Evolutionary conservation across 805 yeast species (phyloP).

Genomic region (Jamesozyma spencerorum): DNA sequence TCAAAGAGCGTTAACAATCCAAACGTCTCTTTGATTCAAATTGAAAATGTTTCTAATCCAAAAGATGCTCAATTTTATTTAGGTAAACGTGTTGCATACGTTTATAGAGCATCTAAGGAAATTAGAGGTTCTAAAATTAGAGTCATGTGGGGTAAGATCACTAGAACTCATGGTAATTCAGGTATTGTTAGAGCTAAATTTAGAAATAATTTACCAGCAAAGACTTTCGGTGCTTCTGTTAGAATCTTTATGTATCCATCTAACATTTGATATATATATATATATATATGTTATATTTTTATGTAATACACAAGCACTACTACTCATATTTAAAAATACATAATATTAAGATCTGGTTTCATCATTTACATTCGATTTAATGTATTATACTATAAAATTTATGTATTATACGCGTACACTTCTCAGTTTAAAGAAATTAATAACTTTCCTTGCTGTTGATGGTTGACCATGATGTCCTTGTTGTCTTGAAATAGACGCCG

Average conservation of each 20-base stretch:
- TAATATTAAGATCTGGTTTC: too few species aligned
- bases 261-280: slow-evolving; percentile 66
- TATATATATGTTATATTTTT: background rate
- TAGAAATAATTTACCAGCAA: slow-evolving; percentile 97
- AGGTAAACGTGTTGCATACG: slow-evolving; percentile 98
- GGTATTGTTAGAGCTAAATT: slow-evolving; percentile 98
- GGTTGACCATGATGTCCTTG: slow-evolving; percentile 2
- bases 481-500: slow-evolving; percentile 1
- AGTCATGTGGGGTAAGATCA: slow-evolving; percentile 98
- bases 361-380: too few species aligned
- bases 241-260: slow-evolving; percentile 99
- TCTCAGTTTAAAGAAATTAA: slow-evolving; percentile 70
- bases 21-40: slow-evolving; percentile 88
- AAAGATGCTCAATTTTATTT: slow-evolving; percentile 97
- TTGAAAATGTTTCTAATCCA: slow-evolving; percentile 86
- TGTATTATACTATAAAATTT: too few species aligned
- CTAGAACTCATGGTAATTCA: slow-evolving; percentile 97
- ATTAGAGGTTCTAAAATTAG: slow-evolving; percentile 97
- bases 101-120: slow-evolving; percentile 96
- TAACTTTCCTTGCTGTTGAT: slow-evolving; percentile 69
- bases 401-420: slow-evolving; percentile 29
- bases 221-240: slow-evolving; percentile 98
- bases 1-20: slow-evolving; percentile 97
- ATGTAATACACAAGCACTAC: background rate
- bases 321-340: background rate